Evolutionary conservation across 192 early-diverging fungal species (phyloP).

Genomic region (Gigaspora rosea): DNA sequence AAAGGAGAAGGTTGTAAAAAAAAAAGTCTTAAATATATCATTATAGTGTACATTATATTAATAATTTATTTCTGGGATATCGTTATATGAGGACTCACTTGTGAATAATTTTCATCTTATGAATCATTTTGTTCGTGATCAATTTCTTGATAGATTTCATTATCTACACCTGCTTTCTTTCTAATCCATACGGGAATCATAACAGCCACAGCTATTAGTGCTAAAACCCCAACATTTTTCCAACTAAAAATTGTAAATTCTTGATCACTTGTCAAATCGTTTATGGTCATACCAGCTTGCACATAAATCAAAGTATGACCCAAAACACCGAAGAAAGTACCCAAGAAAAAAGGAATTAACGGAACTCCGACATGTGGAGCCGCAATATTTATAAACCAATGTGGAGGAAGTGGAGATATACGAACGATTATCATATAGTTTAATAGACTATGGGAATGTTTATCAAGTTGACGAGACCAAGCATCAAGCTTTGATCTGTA

Average conservation of each 20-base stretch:
- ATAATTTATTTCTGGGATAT: too few species aligned
- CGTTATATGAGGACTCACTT: too few species aligned
- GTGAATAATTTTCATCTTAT: too few species aligned
- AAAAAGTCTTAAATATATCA: too few species aligned
- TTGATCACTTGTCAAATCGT: conserved; percentile 36
- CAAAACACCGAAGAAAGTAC: conserved; percentile 59
- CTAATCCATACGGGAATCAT: conserved; percentile 22
- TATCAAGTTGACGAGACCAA: conserved; percentile 6
- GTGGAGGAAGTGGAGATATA: conserved; percentile 58
- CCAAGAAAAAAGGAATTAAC: conserved; percentile 51
- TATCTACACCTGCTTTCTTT: not conserved
- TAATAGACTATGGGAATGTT: conserved; percentile 56
- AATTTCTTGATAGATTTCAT: too few species aligned
- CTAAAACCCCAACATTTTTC: conserved; percentile 18
- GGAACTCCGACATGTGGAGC: conserved; percentile 60
- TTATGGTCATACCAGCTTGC: conserved; percentile 57
- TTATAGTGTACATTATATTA: too few species aligned
- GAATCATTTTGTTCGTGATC: too few species aligned
- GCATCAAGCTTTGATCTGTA: conserved; percentile 22
- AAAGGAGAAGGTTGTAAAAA: too few species aligned
- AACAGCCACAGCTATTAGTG: conserved; percentile 12
- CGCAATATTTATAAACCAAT: conserved; percentile 61
- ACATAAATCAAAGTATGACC: conserved; percentile 56
- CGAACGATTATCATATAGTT: conserved; percentile 62
- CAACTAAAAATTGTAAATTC: conserved; percentile 16